A percentile compares a stretch with the other conserved stretches of the same genome.
Evolutionary conservation across 2,329 filamentous ascomycete species (phyloP).

Genomic region (Paraphaeosphaeria minitans): DNA sequence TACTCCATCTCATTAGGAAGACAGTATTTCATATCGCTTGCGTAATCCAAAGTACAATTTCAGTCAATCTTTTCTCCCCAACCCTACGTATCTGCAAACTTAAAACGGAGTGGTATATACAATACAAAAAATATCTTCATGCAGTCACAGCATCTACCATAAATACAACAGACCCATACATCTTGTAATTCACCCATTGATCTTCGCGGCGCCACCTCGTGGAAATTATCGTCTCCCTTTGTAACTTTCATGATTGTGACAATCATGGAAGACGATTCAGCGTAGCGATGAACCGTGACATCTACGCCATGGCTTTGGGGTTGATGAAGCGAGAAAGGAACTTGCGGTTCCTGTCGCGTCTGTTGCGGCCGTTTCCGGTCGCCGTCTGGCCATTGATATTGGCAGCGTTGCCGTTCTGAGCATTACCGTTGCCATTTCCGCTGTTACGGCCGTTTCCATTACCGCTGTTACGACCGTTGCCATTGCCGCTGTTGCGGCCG

Average conservation of each 20-base stretch:
- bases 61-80: neutral
- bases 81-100: neutral
- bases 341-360: neutral
- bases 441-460: conserved; percentile 3
- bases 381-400: neutral
- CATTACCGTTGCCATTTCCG: neutral
- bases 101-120: conserved; percentile 2
- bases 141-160: neutral
- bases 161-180: neutral
- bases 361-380: neutral
- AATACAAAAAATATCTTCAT: neutral
- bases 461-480: conserved; percentile 3
- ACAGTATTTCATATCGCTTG: neutral
- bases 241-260: neutral
- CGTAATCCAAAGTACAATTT: too few species aligned
- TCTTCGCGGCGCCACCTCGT: too few species aligned
- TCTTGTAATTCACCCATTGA: neutral
- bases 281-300: neutral
- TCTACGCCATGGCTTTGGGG: neutral
- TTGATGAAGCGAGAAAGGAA: conserved; percentile 1
- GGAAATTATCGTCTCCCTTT: too few species aligned
- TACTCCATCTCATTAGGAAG: neutral
- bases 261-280: neutral
- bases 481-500: conserved; percentile 10
- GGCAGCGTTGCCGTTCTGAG: conserved; percentile 4